Percentiles rank a stretch among this genome's conserved stretches.
Conservation (phyloP, 1,284 basidiomycete species). For the Melanopsichium pennsylvanicum region DNA sequence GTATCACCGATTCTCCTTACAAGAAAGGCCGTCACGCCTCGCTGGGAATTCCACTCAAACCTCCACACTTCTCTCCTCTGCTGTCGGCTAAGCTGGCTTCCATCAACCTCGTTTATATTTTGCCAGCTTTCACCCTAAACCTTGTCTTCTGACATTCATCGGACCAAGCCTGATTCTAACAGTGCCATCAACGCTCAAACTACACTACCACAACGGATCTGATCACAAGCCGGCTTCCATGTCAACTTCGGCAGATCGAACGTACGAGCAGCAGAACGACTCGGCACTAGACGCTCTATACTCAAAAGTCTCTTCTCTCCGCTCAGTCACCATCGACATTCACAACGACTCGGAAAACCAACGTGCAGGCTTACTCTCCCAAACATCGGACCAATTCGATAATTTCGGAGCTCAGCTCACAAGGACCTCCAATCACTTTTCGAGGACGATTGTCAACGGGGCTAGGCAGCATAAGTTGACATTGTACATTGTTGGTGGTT, state of each 20-base stretch:
- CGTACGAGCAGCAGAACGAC: conserved; percentile 63
- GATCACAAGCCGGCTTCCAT: no score
- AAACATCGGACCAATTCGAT: conserved; percentile 50
- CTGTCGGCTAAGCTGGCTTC: not conserved
- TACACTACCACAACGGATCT: no score
- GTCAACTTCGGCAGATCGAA: conserved; percentile 51
- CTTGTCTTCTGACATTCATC: no score
- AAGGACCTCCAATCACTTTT: conserved; percentile 49
- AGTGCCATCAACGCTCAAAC: no score
- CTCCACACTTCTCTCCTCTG: not conserved
- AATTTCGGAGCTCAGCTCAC: conserved; percentile 35
- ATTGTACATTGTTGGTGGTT: conserved; percentile 47
- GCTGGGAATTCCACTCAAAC: not conserved
- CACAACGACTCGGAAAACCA: conserved; percentile 60
- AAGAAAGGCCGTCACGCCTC: not conserved
- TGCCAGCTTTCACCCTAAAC: no score
- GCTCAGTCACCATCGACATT: conserved; percentile 60
- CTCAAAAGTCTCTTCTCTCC: conserved; percentile 54
- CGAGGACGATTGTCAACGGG: conserved; percentile 35
- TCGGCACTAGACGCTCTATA: conserved; percentile 56
- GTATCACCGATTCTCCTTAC: not conserved
- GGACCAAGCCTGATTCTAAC: no score
- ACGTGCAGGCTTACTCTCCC: conserved; percentile 26
- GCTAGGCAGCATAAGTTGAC: conserved; percentile 50
- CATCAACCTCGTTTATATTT: no score